phyloP scores from a whole-genome alignment of 2,329 filamentous ascomycete genomes.

The Pseudogymnoascus sp. region DNA sequence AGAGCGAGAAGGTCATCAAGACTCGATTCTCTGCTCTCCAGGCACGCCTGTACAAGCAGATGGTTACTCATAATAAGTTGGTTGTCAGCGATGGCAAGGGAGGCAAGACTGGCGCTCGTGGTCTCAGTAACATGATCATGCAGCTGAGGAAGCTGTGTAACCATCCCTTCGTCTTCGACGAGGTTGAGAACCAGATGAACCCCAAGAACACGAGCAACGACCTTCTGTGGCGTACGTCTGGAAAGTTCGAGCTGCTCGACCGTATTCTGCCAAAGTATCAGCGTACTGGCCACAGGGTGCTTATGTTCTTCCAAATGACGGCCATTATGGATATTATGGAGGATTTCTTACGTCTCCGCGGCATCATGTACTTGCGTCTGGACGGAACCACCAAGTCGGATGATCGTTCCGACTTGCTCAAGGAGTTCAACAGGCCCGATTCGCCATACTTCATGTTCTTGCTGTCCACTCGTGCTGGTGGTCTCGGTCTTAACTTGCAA shows the following conservation, averaged over 20 bases:
- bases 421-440: slow-evolving; percentile 78
- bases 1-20: slow-evolving; percentile 98
- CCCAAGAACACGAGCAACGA: slow-evolving; percentile 84
- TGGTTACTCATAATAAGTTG: slow-evolving; percentile 91
- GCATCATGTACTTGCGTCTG: slow-evolving; percentile 79
- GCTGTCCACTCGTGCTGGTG: slow-evolving; percentile 96
- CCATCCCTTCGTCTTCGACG: slow-evolving; percentile 96
- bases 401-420: slow-evolving; percentile 85
- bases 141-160: slow-evolving; percentile 98
- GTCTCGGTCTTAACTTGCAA: slow-evolving; percentile 92
- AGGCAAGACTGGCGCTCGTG: slow-evolving; percentile 87
- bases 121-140: slow-evolving; percentile 99
- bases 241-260: slow-evolving; percentile 95
- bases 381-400: slow-evolving; percentile 97
- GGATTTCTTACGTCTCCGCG: slow-evolving; percentile 81
- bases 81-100: slow-evolving; percentile 92
- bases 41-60: slow-evolving; percentile 91
- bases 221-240: slow-evolving; percentile 86
- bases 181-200: slow-evolving; percentile 98
- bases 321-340: slow-evolving; percentile 99
- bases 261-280: slow-evolving; percentile 89
- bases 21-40: slow-evolving; percentile 96
- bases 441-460: slow-evolving; percentile 97
- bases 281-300: slow-evolving; percentile 80
- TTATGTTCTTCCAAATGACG: slow-evolving; percentile 99